A percentile compares a stretch with the other conserved stretches of the same genome.
phyloP scores from a whole-genome alignment of 768 basidiomycete genomes.

The Psilocybe subaeruginosa region DNA sequence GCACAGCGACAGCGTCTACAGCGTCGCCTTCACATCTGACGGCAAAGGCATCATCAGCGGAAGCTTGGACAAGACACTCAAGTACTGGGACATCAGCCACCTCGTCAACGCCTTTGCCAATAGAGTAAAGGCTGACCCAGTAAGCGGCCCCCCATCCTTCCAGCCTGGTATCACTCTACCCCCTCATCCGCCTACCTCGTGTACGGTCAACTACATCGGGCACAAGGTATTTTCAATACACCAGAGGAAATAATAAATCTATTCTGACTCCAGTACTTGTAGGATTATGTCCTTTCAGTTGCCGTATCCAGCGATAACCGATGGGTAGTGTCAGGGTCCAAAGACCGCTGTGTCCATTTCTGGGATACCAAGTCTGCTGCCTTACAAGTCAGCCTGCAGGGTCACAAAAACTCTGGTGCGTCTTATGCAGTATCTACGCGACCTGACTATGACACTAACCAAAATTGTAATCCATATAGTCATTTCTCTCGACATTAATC shows the following conservation, averaged over 20 bases:
- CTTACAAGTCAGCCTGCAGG: slow-evolving; percentile 91
- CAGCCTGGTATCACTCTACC: slow-evolving; percentile 23
- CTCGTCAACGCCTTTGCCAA: slow-evolving; percentile 50
- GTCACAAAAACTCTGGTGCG: slow-evolving; percentile 28
- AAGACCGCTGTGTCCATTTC: slow-evolving; percentile 94
- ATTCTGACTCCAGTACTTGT: not conserved
- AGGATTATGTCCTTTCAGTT: slow-evolving; percentile 60
- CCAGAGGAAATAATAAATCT: not conserved
- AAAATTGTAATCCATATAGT: slow-evolving; percentile 29
- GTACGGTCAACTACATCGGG: slow-evolving; percentile 59
- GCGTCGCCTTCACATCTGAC: slow-evolving; percentile 90
- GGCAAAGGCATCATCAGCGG: slow-evolving; percentile 90
- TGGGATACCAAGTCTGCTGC: slow-evolving; percentile 78
- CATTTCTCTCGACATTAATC: slow-evolving; percentile 50
- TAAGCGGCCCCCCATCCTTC: slow-evolving; percentile 24
- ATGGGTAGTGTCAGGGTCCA: slow-evolving; percentile 92
- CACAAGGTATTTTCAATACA: slow-evolving; percentile 67
- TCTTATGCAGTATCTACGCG: not conserved
- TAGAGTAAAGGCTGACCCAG: not conserved
- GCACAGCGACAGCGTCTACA: slow-evolving; percentile 86
- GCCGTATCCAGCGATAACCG: slow-evolving; percentile 87
- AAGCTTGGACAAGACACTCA: slow-evolving; percentile 84
- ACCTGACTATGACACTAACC: not conserved
- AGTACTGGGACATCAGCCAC: slow-evolving; percentile 83
- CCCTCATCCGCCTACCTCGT: slow-evolving; percentile 48